Percentiles rank a stretch among this genome's conserved stretches.
Conservation (phyloP, 352 stramenopile genomes). For the Pythium dissimile region DNA sequence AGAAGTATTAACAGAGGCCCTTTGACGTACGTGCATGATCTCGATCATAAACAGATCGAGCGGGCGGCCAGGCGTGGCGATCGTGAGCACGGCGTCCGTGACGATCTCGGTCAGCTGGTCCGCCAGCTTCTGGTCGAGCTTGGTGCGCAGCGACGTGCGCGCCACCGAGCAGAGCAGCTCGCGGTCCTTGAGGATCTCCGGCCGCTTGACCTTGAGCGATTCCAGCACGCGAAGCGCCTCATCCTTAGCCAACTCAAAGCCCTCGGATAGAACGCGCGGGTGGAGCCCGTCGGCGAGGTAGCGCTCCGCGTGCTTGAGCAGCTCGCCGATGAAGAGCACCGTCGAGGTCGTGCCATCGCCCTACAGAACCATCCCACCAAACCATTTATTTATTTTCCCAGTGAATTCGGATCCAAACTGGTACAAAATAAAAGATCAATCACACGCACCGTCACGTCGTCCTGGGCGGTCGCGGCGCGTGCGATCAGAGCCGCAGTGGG, state of each 20-base stretch:
- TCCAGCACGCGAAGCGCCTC: slow-evolving; percentile 94
- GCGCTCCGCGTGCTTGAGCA: slow-evolving; percentile 97
- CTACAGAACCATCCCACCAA: too few species aligned
- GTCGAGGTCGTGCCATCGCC: slow-evolving; percentile 98
- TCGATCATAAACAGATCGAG: slow-evolving; percentile 99
- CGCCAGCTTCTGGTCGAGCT: slow-evolving; percentile 94
- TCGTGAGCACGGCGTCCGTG: slow-evolving; percentile 95
- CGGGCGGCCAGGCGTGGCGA: slow-evolving; percentile 80
- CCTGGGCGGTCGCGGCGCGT: slow-evolving; percentile 96
- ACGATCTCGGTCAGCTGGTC: slow-evolving; percentile 96
- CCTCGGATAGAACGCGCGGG: slow-evolving; percentile 96
- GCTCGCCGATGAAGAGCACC: slow-evolving; percentile 98
- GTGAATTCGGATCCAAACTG: too few species aligned
- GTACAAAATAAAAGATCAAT: too few species aligned
- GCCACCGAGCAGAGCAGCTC: slow-evolving; percentile 94
- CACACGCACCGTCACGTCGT: slow-evolving; percentile 78
- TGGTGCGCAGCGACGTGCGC: slow-evolving; percentile 96
- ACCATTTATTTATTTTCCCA: too few species aligned
- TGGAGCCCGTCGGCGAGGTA: slow-evolving; percentile 97
- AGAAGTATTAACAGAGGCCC: too few species aligned
- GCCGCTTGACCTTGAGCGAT: slow-evolving; percentile 79
- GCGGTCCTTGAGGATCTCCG: slow-evolving; percentile 89
- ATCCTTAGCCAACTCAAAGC: slow-evolving; percentile 97
- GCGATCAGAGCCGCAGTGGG: slow-evolving; percentile 98
- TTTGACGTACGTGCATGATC: slow-evolving; percentile 93